Evolutionary conservation across 2,329 filamentous ascomycete genomes (phyloP), one percentile per base, ranked within the genome.

Genomic region (Colletotrichum sp.): DNA sequence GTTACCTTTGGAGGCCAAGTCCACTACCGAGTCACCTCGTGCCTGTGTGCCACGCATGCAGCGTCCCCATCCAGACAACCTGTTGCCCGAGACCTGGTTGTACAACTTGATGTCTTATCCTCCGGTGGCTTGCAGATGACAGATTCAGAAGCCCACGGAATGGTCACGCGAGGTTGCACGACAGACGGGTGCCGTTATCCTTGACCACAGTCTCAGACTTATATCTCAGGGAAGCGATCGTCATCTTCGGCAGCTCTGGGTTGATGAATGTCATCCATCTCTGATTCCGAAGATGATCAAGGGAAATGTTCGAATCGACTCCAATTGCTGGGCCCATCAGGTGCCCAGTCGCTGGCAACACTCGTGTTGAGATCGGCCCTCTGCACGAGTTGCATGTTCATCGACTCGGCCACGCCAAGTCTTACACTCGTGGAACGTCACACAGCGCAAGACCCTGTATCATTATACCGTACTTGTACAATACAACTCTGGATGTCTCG

Each of bases 371-470:
- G n/a, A 24, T 21, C 6, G 12, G n/a, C 12, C n/a, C n/a, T 52
- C 44, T 52, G 44, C n/a, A 52, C 12, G n/a, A 52, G 44, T 52
- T 52, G 44, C 66, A 63, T 57, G 24, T 49, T 21, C 34, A 55
- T 55, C 26, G 39, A 30, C 32, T 36, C 12, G 60, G 21, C 39
- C 32, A 59, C 13, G 15, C 12, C 28, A 26, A 16, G 30, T 21
- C 13, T 28, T 21, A 8, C 26, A 30, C n/a, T 7, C 12, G 59
- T 69, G 44, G 12, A 32, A 65, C 64, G 59, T 76, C 18, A 34
- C 70, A 69, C 57, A 16, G 28, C 32, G 16, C 64, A 59, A 68
- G 70, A 73, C 64, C 59, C 26, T 76, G 73, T 76, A 76, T 32
- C 64, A 73, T 60, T 57, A 64, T 16, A 30, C 15, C 69, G 49